Evolutionary conservation across 768 basidiomycete genomes (phyloP).

Genomic region (Boletales sp.): DNA sequence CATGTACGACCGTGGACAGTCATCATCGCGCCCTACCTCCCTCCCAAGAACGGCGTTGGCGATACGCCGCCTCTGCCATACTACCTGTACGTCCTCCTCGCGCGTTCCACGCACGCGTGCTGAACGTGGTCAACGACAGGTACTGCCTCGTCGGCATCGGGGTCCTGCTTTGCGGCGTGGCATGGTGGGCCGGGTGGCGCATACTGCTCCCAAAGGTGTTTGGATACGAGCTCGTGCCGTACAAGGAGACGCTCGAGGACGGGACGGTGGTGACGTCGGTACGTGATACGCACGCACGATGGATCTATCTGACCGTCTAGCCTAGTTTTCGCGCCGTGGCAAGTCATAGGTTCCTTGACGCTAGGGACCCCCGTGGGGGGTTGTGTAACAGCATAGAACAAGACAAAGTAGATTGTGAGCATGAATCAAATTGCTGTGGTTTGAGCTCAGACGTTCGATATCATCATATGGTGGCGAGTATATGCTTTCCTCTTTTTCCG

Average conservation of each 20-base stretch:
- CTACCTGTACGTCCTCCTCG: slow-evolving; percentile 37
- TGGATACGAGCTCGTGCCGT: slow-evolving; percentile 44
- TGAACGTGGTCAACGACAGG: slow-evolving; percentile 25
- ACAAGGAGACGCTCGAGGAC: slow-evolving; percentile 47
- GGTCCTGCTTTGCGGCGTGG: slow-evolving; percentile 41
- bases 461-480: too few species aligned
- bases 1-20: slow-evolving; percentile 28
- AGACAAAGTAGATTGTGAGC: too few species aligned
- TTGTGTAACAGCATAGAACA: too few species aligned
- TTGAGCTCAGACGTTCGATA: too few species aligned
- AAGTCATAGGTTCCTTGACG: too few species aligned
- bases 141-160: slow-evolving; percentile 54
- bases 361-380: too few species aligned
- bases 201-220: slow-evolving; percentile 46
- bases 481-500: too few species aligned
- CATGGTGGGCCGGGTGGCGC: slow-evolving; percentile 57
- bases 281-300: slow-evolving; percentile 10
- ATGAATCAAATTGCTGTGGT: too few species aligned
- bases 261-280: slow-evolving; percentile 56
- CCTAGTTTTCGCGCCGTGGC: slow-evolving; percentile 9
- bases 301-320: too few species aligned
- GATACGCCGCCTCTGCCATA: slow-evolving; percentile 61
- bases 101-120: slow-evolving; percentile 33
- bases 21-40: slow-evolving; percentile 53
- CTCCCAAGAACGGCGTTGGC: slow-evolving; percentile 50